A percentile compares a stretch with the other conserved stretches of the same genome.
Conservation (phyloP, 2,329 filamentous ascomycete genomes). For the Calonectria pseudoturangicola region DNA sequence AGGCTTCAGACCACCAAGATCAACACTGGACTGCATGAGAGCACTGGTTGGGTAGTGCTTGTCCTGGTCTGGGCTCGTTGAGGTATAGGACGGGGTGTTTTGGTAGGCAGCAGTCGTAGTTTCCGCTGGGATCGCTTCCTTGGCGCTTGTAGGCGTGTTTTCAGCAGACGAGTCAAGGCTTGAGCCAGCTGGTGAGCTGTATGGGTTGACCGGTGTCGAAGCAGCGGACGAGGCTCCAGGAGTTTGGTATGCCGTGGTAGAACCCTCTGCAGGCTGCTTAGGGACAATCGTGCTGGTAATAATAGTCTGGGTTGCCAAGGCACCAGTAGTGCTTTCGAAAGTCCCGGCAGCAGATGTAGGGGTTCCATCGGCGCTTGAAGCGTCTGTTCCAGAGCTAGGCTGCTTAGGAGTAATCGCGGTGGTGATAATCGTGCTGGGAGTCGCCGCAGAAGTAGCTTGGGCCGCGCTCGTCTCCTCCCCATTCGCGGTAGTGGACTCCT, state of each 20-base stretch:
- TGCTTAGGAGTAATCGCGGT: not conserved
- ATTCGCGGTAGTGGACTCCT: slow-evolving; percentile 15
- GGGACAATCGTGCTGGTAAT: slow-evolving; percentile 35
- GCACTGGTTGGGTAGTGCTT: slow-evolving; percentile 35
- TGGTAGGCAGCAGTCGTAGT: slow-evolving; percentile 33
- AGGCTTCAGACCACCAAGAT: slow-evolving; percentile 51
- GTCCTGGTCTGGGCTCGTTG: slow-evolving; percentile 30
- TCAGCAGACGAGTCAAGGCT: not conserved
- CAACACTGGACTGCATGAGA: slow-evolving; percentile 45
- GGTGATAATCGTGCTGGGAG: slow-evolving; percentile 6
- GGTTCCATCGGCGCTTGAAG: slow-evolving; percentile 1
- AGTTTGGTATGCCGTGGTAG: slow-evolving; percentile 23
- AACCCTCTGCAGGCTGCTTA: slow-evolving; percentile 26
- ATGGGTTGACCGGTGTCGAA: not conserved
- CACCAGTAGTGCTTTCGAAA: slow-evolving; percentile 40
- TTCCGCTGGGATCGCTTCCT: not conserved
- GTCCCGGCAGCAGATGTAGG: slow-evolving; percentile 32
- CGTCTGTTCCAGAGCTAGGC: not conserved
- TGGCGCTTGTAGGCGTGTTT: slow-evolving; percentile 17
- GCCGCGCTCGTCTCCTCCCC: slow-evolving; percentile 28
- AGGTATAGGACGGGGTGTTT: slow-evolving; percentile 18
- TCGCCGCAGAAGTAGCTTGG: slow-evolving; percentile 37
- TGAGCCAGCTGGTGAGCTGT: slow-evolving; percentile 8
- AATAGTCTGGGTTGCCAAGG: slow-evolving; percentile 40
- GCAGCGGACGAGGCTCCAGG: slow-evolving; percentile 29